A percentile compares a stretch with the other conserved stretches of the same genome.
Evolutionary conservation across 2,329 filamentous ascomycete genomes (phyloP).

Genomic region (Cytospora piceicola): DNA sequence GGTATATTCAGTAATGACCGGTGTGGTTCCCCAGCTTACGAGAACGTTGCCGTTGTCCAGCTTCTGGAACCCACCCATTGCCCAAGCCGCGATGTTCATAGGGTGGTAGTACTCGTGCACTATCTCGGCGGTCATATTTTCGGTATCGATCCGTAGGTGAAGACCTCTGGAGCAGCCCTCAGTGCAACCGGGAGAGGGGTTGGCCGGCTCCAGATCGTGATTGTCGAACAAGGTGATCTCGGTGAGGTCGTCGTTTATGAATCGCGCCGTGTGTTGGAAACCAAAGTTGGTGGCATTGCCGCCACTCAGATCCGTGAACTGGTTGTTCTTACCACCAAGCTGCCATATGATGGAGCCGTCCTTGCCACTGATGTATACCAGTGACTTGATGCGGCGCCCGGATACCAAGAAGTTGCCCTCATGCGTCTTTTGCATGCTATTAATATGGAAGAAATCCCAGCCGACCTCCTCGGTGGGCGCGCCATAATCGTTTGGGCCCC

Average conservation of each 20-base stretch:
- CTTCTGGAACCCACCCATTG: conserved; percentile 29
- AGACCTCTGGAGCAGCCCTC: conserved; percentile 34
- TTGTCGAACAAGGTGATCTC: conserved; percentile 55
- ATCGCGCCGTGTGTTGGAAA: conserved; percentile 53
- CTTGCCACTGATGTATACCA: conserved; percentile 47
- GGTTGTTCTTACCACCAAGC: conserved; percentile 53
- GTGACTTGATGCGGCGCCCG: conserved; percentile 43
- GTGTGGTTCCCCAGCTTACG: conserved; percentile 51
- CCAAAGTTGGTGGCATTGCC: conserved; percentile 46
- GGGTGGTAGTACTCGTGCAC: conserved; percentile 44
- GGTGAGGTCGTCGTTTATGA: conserved; percentile 41
- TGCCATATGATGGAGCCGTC: conserved; percentile 56
- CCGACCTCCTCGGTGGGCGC: conserved; percentile 35
- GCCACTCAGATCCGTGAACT: conserved; percentile 44
- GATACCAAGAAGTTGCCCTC: conserved; percentile 60
- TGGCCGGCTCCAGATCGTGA: conserved; percentile 38
- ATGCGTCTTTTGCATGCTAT: conserved; percentile 56
- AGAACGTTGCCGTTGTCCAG: conserved; percentile 42
- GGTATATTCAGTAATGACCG: conserved; percentile 51
- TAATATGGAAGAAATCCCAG: conserved; percentile 63
- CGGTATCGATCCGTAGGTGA: conserved; percentile 42
- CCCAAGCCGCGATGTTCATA: conserved; percentile 29
- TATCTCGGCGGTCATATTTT: conserved; percentile 48
- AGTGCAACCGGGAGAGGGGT: conserved; percentile 25
- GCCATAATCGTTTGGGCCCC: conserved; percentile 26